Conservation (phyloP, 108 stramenopile species). For the Aurantiochytrium sp. region DNA sequence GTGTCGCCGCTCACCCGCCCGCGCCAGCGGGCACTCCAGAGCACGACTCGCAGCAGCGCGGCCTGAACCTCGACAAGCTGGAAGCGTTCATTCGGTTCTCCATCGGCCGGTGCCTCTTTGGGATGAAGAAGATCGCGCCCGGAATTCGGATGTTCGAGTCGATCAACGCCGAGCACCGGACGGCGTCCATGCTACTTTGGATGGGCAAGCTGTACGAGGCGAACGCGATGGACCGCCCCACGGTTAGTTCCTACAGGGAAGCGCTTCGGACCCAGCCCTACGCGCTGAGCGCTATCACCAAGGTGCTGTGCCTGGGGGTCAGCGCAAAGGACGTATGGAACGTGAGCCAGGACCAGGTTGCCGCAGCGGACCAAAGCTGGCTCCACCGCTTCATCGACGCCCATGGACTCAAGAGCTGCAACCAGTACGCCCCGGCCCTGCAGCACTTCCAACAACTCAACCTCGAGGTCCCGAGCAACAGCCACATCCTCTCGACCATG, state of each 20-base stretch:
- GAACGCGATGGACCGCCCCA: not conserved
- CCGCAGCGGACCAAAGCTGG: not conserved
- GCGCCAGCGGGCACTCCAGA: not conserved
- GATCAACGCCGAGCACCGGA: not conserved
- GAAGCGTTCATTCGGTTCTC: not conserved
- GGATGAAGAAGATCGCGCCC: not conserved
- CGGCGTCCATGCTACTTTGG: not conserved
- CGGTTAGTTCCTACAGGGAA: not conserved
- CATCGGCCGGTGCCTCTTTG: not conserved
- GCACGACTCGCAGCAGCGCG: too few relatives aligned
- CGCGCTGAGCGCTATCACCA: not conserved
- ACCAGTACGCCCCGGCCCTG: not conserved
- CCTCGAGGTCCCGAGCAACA: not conserved
- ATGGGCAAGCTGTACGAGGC: constrained; percentile 7
- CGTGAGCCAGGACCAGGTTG: not conserved
- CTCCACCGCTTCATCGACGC: constrained; percentile 1
- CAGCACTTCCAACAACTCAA: not conserved
- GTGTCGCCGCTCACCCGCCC: not conserved
- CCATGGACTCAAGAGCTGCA: not conserved
- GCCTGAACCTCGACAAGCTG: not conserved
- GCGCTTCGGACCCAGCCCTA: not conserved
- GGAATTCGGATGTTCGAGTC: not conserved
- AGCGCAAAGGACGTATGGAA: not conserved
- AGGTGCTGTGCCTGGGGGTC: not conserved
- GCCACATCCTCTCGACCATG: not conserved